Evolutionary conservation across 108 stramenopile genomes (phyloP), one percentile per base, ranked within the genome.

Genomic region (Nitzschia inconspicua): DNA sequence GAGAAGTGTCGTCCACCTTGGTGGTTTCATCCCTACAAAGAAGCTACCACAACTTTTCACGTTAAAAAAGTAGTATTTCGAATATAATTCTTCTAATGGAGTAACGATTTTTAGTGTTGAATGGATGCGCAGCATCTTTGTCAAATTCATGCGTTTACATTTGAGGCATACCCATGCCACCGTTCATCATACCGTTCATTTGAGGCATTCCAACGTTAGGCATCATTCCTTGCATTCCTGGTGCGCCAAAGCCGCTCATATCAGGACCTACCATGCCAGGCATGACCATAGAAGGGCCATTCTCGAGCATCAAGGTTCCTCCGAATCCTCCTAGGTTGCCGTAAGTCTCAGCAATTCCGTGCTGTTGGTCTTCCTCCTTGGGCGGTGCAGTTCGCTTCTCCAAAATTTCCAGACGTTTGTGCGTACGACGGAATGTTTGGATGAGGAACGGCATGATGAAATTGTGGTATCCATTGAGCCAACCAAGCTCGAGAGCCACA

Each of bases 401-500:
- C 65, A 98, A 70, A 6, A 54, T 89, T 55, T 86, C 74, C 51
- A 98, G 63, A 29, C 87, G 76, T 31, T 78, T 78, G 68, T 89
- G 76, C 11, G 95, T 90, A 58, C 96, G 84, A 35, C 91, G 84
- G 78, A 97, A 78, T 42, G 92, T 97, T 78, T 99, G 98, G 44
- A 99, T 91, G 60, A 99, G 75, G 82, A 88, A 99, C 19, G 99
- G 99, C 97, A 98, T 98, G 52, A 93, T 83, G 72, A 88, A 97
- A 80, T 99, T 85, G 47, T 88, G 87, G 84, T 98, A 96, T 25
- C 94, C 94, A 57, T 98, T 94, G 68, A 97, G 77, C 99, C 99
- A 99, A 54, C 96, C 99, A 35, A 99, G 90, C 63, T 99, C 99
- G 42, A 99, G 66, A 44, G 89, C 99, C 30, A 98, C 83, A 77